These are phyloP conservation scores for Eucalyptus sp. DNA, from an alignment of 345 rosid species.

Conservation along the genomic window DNA sequence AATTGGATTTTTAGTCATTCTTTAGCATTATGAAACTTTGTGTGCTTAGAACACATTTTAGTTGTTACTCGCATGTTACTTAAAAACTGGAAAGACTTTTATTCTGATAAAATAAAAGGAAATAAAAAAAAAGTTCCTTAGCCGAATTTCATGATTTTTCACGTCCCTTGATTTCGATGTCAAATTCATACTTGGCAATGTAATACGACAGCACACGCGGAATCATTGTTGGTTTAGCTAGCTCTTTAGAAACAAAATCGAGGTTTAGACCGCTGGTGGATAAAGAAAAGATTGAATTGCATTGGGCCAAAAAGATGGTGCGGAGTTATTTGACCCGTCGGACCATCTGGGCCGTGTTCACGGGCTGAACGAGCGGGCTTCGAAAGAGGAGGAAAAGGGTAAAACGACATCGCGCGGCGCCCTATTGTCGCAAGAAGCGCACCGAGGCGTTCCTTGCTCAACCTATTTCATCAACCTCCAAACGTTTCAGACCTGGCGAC, in stretches of 20 bases:
- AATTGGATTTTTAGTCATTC: background rate
- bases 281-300: background rate
- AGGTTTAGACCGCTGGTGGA: background rate
- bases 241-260: background rate
- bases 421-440: background rate
- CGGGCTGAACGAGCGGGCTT: background rate
- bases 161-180: background rate
- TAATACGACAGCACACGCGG: background rate
- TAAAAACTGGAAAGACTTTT: background rate
- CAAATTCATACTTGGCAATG: background rate
- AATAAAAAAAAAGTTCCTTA: background rate
- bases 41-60: no score
- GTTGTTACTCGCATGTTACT: no score
- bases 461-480: background rate
- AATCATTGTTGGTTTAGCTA: background rate
- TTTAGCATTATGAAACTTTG: background rate
- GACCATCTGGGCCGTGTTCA: background rate
- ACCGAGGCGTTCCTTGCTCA: background rate
- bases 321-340: background rate
- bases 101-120: background rate
- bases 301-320: background rate
- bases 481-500: background rate
- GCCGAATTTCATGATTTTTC: background rate
- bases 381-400: background rate
- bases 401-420: background rate